Evolutionary conservation across 176 grass and related monocot genomes (phyloP).

Genomic region (Ensete ventricosum): DNA sequence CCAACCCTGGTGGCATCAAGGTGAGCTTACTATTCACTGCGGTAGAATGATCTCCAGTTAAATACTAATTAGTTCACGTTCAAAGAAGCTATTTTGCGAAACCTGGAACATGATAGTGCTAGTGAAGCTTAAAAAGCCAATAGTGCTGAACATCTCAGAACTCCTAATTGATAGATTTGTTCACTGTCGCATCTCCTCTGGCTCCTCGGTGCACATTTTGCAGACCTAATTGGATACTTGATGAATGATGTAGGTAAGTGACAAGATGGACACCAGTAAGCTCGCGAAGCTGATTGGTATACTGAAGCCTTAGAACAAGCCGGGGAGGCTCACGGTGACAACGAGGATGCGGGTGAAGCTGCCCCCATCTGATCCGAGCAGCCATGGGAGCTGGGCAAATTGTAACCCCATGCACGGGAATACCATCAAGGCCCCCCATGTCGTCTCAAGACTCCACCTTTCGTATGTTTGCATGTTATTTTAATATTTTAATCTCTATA

Average conservation of each 20-base stretch:
- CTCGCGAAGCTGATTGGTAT: slow-evolving; percentile 11
- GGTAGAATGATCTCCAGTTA: background rate
- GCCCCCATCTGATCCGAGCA: background rate
- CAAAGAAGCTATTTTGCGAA: background rate
- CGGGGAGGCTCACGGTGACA: too few relatives aligned
- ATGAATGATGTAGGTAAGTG: slow-evolving; percentile 1
- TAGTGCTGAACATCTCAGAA: too few relatives aligned
- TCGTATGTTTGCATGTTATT: too few relatives aligned
- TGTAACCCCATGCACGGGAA: too few relatives aligned
- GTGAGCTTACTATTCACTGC: background rate
- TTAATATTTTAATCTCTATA: too few relatives aligned
- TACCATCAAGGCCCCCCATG: too few relatives aligned
- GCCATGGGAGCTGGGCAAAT: background rate
- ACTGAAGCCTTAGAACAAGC: background rate
- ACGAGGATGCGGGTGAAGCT: background rate
- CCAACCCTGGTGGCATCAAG: slow-evolving; percentile 13
- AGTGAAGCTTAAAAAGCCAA: background rate
- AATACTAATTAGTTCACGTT: background rate
- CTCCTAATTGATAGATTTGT: background rate
- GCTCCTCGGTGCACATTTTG: background rate
- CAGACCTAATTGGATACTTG: background rate
- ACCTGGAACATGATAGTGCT: background rate
- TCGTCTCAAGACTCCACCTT: too few relatives aligned
- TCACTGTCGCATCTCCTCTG: background rate
- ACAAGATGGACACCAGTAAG: slow-evolving; percentile 4